Conservation (phyloP, 257 asterid species). For the Przewalskia tangutica region DNA sequence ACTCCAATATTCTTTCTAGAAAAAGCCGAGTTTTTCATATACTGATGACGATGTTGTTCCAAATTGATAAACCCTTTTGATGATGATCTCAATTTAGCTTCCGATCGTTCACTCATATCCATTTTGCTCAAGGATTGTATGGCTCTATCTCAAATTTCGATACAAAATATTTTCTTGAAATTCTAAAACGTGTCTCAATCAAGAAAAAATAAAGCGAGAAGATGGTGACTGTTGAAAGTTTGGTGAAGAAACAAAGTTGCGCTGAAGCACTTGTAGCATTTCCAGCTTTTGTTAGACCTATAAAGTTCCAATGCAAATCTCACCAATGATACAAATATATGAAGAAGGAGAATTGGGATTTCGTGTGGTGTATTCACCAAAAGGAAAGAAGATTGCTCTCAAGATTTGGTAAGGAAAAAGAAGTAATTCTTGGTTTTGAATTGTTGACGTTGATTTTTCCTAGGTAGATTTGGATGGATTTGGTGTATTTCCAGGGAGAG, state of each 20-base stretch:
- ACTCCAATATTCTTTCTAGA: not conserved
- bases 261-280: not conserved
- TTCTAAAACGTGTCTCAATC: not conserved
- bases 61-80: not conserved
- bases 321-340: no score
- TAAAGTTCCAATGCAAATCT: not conserved
- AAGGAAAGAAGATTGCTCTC: not conserved
- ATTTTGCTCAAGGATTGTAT: not conserved
- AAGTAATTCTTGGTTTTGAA: not conserved
- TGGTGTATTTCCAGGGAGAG: not conserved
- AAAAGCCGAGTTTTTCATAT: not conserved
- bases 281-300: not conserved
- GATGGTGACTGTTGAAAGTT: no score
- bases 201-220: not conserved
- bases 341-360: not conserved
- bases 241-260: not conserved
- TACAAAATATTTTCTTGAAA: no score
- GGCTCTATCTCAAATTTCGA: no score
- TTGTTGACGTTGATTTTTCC: not conserved
- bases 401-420: not conserved
- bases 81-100: not conserved
- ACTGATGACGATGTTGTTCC: not conserved
- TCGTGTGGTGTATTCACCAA: not conserved
- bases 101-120: not conserved
- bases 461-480: constrained; percentile 8